A percentile compares a stretch with the other conserved stretches of the same genome.
Conservation (phyloP, 129 eudicot species). For the Flaveria linearis region DNA sequence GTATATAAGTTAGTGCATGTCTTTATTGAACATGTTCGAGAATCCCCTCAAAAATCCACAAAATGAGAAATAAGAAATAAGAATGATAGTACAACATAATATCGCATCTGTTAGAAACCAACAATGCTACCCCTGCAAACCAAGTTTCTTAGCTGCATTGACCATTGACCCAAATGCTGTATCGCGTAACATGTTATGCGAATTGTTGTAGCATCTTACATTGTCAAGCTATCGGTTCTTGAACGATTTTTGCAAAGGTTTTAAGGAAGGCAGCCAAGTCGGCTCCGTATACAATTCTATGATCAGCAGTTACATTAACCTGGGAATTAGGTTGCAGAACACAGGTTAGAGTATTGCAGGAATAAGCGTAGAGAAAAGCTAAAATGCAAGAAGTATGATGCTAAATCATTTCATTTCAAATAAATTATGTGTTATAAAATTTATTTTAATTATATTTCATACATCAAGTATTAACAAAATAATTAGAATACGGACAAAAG, state of each 20-base stretch:
- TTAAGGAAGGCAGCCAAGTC: constrained; percentile 92
- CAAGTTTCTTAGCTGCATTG: constrained; percentile 24
- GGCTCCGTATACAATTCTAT: constrained; percentile 80
- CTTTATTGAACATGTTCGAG: constrained; percentile 34
- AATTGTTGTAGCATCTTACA: constrained; percentile 45
- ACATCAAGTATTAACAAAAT: not conserved
- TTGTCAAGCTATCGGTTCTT: constrained; percentile 71
- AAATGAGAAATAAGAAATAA: not conserved
- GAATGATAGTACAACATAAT: constrained; percentile 9
- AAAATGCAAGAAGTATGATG: not conserved
- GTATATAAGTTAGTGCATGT: not conserved
- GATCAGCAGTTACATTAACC: constrained; percentile 97
- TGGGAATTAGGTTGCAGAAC: constrained; percentile 18
- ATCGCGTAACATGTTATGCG: constrained; percentile 15
- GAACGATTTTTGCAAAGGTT: constrained; percentile 78
- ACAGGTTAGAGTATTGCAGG: not conserved
- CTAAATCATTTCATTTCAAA: constrained; percentile 2
- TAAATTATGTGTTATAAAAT: not conserved
- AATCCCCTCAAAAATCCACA: constrained; percentile 22
- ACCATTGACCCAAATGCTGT: constrained; percentile 2
- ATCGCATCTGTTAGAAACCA: constrained; percentile 28
- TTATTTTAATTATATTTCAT: not conserved
- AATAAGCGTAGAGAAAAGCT: not conserved
- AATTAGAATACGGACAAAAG: not conserved
- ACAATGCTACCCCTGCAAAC: constrained; percentile 31